Base-by-base conservation (phyloP, 805 yeast species). In the Metschnikowia sp. region DNA sequence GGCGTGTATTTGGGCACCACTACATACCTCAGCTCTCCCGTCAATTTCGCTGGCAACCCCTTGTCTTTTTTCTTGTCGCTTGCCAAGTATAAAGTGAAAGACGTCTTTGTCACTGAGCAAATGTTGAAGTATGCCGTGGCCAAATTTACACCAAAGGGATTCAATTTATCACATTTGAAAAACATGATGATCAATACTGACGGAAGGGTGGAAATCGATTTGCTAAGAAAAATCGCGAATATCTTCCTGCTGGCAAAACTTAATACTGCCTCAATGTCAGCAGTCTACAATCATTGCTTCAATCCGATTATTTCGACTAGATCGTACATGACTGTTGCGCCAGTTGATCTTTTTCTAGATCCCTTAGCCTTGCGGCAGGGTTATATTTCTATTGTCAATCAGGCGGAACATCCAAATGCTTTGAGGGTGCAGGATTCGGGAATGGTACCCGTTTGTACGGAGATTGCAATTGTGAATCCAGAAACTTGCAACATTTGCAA, bases 381-480 rank as follows among this genome's bases (percentile, higher is more conserved):
- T 2, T 81, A 84, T 45, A 77, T 94, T 2, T 82, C 86, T 18
- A 76, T 87, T 26, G 91, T 89, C 6, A 85, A 87, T 55, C 92
- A 89, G 10, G 78, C 78, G 4, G 86, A 81, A 52, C 75, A 75
- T 26, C 83, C 87, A 4, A 76, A 78, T 54, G 88, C 90, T 0
- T 69, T 94, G 43, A 84, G 83, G 47, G 68, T 94, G 8, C 96
- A 90, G 60, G 99, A 94, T 60, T 88, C 96, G 0, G 99, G 99
- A 10, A 86, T 92, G 76, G 97, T 91, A 0, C 95, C 97, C 0
- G 91, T 90, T 8, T 88, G 96, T 61, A 88, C 98, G 0, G 96
- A 91, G 60, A 81, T 94, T 32, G 94, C 96, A 1, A 86, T 94
- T 50, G 97, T 94, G 3, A 94, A 94, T 55, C 99, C 99, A 1